Base-by-base conservation (phyloP, 1,139 yeast species). In the Candida sp. region DNA sequence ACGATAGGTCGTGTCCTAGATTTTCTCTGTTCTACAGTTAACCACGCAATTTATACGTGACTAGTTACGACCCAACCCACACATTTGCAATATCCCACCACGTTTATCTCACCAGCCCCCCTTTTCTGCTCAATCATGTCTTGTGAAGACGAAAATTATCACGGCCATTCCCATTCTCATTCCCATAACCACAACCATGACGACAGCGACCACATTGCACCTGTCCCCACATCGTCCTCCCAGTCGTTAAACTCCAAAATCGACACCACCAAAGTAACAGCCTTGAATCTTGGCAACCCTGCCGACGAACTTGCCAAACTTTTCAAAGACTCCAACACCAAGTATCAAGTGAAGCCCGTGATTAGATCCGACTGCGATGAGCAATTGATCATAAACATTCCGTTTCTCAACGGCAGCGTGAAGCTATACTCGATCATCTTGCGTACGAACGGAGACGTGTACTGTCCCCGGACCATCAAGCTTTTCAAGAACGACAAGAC, bases 291-390 rank as follows among this genome's bases (percentile, higher is more conserved):
- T 44, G 73, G 75, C 7, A 85, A 83, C 53, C 77, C 76, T 0
- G 75, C 73, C 17, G 76, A 75, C 1, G 88, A 80, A 7, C 63
- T 87, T 3, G 67, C 77, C 42, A 74, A 80, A 53, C 63, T 87
- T 4, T 89, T 91, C 77, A 69, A 68, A 49, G 46, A 59, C 5
- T 65, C 78, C 3, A 71, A 69, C 2, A 68, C 73, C 27, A 80
- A 70, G 60, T 81, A 76, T 59, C 59, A 68, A 43, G 59, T 81
- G 27, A 66, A 67, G 26, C 84, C 84, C 7, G 76, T 75, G 37
- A 71, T 92, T 35, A 81, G 80, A 61, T 85, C 93, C 1, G 98
- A 93, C 65, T 85, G 89, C 3, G 98, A 94, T 63, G 83, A 87
- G 52, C 97, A 93, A 64, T 58, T 93, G 61, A 80, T 93, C 44